phyloP scores from a whole-genome alignment of 2,329 filamentous ascomycete species.

The Knufia petricola region DNA sequence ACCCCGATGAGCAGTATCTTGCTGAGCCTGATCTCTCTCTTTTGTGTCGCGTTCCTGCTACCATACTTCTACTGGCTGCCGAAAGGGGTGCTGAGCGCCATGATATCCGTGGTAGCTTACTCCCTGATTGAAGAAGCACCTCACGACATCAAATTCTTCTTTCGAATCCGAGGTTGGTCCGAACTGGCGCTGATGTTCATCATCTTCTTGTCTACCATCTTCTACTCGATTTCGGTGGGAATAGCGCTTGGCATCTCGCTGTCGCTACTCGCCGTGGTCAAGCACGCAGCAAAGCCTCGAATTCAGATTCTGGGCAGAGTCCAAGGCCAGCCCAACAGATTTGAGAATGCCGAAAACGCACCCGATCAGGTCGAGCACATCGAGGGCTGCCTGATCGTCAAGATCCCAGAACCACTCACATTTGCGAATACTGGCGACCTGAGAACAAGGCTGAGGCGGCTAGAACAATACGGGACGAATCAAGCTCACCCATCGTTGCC shows the following conservation, averaged over 20 bases:
- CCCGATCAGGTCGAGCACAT: slow-evolving; percentile 72
- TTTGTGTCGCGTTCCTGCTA: slow-evolving; percentile 71
- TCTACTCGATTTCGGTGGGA: slow-evolving; percentile 86
- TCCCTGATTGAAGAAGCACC: slow-evolving; percentile 92
- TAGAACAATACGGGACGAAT: slow-evolving; percentile 85
- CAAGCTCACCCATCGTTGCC: slow-evolving; percentile 80
- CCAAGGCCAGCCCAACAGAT: slow-evolving; percentile 63
- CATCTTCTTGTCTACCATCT: slow-evolving; percentile 85
- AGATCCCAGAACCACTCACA: slow-evolving; percentile 91
- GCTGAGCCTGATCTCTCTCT: slow-evolving; percentile 68
- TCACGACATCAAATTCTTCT: slow-evolving; percentile 83
- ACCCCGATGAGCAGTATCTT: slow-evolving; percentile 92
- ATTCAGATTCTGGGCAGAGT: slow-evolving; percentile 94
- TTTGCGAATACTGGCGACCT: slow-evolving; percentile 95
- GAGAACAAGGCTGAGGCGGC: slow-evolving; percentile 67
- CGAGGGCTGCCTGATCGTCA: slow-evolving; percentile 87
- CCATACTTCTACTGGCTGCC: slow-evolving; percentile 93
- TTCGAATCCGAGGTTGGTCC: slow-evolving; percentile 72
- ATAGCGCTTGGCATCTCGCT: slow-evolving; percentile 91
- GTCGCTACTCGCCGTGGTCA: slow-evolving; percentile 79
- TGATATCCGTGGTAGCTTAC: slow-evolving; percentile 92
- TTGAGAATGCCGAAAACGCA: slow-evolving; percentile 72
- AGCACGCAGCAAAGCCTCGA: slow-evolving; percentile 79
- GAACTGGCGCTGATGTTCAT: slow-evolving; percentile 80
- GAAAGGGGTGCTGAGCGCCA: slow-evolving; percentile 87